Percentiles rank a stretch among this genome's conserved stretches.
Evolutionary conservation across 768 basidiomycete genomes (phyloP).

Genomic region (Boletus vermiculosoides): DNA sequence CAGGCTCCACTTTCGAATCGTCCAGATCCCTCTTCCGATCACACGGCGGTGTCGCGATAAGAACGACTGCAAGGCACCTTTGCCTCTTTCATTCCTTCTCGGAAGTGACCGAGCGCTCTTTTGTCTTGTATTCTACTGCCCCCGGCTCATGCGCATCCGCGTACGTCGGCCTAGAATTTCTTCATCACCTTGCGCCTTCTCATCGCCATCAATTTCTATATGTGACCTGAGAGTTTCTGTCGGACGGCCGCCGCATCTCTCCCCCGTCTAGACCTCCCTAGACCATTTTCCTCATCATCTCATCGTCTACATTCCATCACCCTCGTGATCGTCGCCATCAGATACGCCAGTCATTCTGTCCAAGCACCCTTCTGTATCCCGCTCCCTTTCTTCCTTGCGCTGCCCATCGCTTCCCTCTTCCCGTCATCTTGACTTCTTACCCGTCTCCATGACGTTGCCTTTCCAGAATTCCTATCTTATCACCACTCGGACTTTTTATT

Average conservation of each 20-base stretch:
- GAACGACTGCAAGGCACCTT: not conserved
- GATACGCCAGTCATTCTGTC: no score
- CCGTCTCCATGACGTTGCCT: not conserved
- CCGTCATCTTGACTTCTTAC: not conserved
- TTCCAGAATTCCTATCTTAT: not conserved
- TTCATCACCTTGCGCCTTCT: no score
- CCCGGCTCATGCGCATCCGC: not conserved
- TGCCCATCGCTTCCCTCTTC: not conserved
- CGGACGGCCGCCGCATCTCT: no score
- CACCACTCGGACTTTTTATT: not conserved
- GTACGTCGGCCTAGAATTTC: no score
- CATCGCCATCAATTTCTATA: no score
- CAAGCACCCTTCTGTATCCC: no score
- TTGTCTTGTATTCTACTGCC: not conserved
- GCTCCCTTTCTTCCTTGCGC: not conserved
- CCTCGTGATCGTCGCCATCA: no score
- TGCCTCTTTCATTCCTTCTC: not conserved
- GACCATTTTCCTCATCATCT: no score
- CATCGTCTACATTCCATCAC: no score
- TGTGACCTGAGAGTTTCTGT: no score
- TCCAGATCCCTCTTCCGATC: slow-evolving; percentile 23
- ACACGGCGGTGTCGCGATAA: not conserved
- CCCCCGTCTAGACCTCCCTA: no score
- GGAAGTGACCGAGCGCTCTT: not conserved
- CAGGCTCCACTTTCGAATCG: slow-evolving; percentile 20